Conservation (phyloP, 83 land plant species). For the Thuja plicata region DNA sequence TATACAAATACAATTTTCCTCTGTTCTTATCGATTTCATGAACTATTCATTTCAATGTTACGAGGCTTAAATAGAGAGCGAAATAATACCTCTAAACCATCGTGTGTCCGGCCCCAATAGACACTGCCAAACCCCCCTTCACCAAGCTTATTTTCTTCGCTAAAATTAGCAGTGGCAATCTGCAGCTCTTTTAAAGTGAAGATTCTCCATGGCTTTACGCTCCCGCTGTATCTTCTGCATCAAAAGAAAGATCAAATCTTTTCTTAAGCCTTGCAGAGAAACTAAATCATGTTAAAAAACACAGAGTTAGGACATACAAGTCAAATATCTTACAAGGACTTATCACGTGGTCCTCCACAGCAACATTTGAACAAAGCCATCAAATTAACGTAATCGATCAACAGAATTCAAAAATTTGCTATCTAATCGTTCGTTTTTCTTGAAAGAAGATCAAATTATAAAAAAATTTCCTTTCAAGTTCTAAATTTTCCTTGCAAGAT, state of each 20-base stretch:
- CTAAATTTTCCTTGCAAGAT: background rate
- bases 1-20: background rate
- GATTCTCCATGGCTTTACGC: background rate
- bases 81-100: background rate
- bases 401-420: background rate
- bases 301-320: background rate
- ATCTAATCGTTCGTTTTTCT: background rate
- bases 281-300: background rate
- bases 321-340: background rate
- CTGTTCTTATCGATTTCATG: background rate
- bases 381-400: background rate
- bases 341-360: background rate
- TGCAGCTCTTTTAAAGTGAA: background rate
- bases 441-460: background rate
- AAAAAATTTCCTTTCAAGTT: background rate
- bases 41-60: background rate
- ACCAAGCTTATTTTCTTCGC: slow-evolving; percentile 8
- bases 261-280: background rate
- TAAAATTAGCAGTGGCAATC: background rate
- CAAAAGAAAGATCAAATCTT: background rate
- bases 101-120: background rate
- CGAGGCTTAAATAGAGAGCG: background rate
- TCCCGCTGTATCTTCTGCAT: background rate
- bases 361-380: background rate
- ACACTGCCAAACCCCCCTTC: slow-evolving; percentile 4